phyloP scores from a whole-genome alignment of 2,329 filamentous ascomycete species.

The Phialocephala subalpina region DNA sequence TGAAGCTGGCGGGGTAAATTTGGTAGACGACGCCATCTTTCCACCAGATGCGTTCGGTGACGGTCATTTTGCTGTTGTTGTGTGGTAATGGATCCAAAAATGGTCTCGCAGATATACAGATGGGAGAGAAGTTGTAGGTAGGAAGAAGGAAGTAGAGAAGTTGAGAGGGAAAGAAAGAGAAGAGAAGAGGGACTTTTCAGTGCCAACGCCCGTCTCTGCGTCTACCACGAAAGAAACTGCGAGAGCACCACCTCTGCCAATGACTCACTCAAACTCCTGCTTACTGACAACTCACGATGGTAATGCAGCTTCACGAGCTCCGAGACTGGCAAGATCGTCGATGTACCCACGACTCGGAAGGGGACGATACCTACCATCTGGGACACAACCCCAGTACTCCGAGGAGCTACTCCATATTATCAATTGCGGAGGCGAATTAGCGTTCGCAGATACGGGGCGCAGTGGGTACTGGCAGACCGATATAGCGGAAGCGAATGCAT shows the following conservation, averaged over 20 bases:
- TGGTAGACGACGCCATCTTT: constrained; percentile 65
- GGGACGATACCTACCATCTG: constrained; percentile 4
- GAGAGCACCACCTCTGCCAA: background rate
- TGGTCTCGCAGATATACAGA: background rate
- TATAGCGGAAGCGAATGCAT: background rate
- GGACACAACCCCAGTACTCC: background rate
- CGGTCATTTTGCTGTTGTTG: constrained; percentile 23
- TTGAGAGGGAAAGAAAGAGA: background rate
- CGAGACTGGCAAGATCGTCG: constrained; percentile 3
- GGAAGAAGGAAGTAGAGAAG: background rate
- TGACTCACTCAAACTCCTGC: background rate
- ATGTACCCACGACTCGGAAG: background rate
- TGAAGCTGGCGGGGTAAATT: constrained; percentile 65
- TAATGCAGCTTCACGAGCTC: constrained; percentile 1
- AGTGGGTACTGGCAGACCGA: background rate
- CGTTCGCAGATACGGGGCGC: background rate
- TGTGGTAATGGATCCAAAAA: too few species aligned
- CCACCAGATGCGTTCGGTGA: constrained; percentile 54
- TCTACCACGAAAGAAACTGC: background rate
- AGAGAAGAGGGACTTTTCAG: background rate
- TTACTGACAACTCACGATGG: constrained; percentile 9
- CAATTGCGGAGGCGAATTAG: constrained; percentile 7
- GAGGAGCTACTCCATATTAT: constrained; percentile 1
- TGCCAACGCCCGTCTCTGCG: background rate
- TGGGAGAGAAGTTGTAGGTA: background rate